phyloP scores from a whole-genome alignment of 495 filamentous ascomycete species.

The Neurospora sp. region DNA sequence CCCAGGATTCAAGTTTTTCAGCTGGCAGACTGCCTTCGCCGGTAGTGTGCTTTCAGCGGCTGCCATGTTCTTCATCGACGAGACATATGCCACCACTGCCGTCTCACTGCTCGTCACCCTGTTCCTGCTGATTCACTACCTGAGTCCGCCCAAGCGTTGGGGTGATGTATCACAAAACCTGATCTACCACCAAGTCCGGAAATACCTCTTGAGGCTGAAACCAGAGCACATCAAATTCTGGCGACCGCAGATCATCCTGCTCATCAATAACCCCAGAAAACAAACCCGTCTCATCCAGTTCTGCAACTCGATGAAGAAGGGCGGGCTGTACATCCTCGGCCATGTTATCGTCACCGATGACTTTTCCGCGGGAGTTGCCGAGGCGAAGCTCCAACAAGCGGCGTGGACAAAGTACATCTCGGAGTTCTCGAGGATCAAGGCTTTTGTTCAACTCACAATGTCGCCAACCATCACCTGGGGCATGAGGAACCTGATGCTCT shows the following conservation, averaged over 20 bases:
- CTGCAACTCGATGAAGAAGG: constrained; percentile 86
- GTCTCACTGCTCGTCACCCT: constrained; percentile 63
- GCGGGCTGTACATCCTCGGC: constrained; percentile 72
- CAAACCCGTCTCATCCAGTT: constrained; percentile 80
- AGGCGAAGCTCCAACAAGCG: constrained; percentile 69
- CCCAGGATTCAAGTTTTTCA: constrained; percentile 82
- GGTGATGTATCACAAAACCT: constrained; percentile 82
- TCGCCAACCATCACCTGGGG: constrained; percentile 81
- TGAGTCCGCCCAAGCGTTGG: constrained; percentile 76
- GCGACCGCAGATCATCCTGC: constrained; percentile 74
- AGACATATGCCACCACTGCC: constrained; percentile 65
- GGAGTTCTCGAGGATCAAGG: constrained; percentile 72
- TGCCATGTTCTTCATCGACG: constrained; percentile 87
- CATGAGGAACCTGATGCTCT: constrained; percentile 69
- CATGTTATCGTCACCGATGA: constrained; percentile 81
- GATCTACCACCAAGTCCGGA: constrained; percentile 87
- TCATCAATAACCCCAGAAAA: constrained; percentile 69
- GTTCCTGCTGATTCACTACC: constrained; percentile 79
- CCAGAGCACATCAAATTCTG: constrained; percentile 91
- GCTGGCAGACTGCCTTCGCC: constrained; percentile 67
- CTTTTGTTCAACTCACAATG: constrained; percentile 77
- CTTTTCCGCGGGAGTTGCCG: constrained; percentile 65
- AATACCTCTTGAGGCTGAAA: constrained; percentile 71
- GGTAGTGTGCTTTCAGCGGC: constrained; percentile 64
- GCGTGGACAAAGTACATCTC: constrained; percentile 82